These are phyloP conservation scores for Plasmodium falciparum DNA, from an alignment of 169 alveolate genomes.

Conservation along the genomic window DNA sequence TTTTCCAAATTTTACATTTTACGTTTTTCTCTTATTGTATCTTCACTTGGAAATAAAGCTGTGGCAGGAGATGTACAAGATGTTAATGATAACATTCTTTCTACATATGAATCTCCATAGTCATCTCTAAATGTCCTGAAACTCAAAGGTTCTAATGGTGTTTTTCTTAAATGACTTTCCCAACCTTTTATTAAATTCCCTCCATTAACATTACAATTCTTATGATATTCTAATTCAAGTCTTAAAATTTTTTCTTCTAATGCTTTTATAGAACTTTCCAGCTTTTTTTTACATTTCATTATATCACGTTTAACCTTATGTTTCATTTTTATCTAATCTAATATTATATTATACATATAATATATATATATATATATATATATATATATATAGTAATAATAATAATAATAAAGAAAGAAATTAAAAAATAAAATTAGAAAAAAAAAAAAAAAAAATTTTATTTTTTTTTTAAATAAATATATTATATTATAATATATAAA, in stretches of 20 bases:
- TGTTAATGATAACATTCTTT: constrained; percentile 70
- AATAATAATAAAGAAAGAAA: not conserved
- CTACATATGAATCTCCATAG: constrained; percentile 40
- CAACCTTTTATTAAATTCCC: constrained; percentile 73
- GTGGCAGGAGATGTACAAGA: constrained; percentile 70
- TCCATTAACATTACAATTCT: constrained; percentile 73
- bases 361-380: not conserved
- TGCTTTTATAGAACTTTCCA: constrained; percentile 68
- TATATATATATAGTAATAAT: not conserved
- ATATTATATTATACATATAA: not conserved
- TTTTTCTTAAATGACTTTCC: constrained; percentile 55
- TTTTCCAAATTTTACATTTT: too few species aligned
- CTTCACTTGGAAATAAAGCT: constrained; percentile 23
- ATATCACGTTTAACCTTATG: constrained; percentile 72
- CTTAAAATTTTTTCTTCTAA: constrained; percentile 76
- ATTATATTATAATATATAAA: not conserved
- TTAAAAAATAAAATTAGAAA: too few species aligned
- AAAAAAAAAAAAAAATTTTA: too few species aligned
- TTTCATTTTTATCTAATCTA: constrained; percentile 30
- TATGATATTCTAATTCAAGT: constrained; percentile 70
- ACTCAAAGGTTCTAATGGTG: constrained; percentile 59
- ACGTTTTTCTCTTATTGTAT: not conserved
- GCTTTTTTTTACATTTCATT: constrained; percentile 63
- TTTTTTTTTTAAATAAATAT: not conserved
- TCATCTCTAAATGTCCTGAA: constrained; percentile 74